These are phyloP conservation scores for Cercospora beticola DNA, from an alignment of 2,329 filamentous ascomycete genomes.

Conservation along the genomic window DNA sequence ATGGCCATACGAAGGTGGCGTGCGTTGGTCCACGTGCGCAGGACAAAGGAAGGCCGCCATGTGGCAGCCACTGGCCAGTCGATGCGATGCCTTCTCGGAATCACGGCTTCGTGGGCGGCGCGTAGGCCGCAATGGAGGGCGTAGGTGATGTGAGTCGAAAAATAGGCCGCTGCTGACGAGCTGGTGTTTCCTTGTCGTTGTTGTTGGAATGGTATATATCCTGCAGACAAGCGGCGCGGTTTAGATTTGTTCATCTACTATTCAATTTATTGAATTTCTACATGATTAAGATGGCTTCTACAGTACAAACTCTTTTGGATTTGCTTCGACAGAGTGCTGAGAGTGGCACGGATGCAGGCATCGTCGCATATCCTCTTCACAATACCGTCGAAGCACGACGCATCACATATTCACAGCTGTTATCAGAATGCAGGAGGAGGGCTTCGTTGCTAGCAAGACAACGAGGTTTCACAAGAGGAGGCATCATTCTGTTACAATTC, in stretches of 20 bases:
- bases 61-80: conserved; percentile 6
- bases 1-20: conserved; percentile 1
- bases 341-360: not conserved
- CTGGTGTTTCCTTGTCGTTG: not conserved
- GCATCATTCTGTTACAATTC: conserved; percentile 35
- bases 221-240: not conserved
- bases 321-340: not conserved
- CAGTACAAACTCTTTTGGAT: conserved; percentile 1
- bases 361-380: not conserved
- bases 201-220: not conserved
- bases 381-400: not conserved
- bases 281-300: conserved; percentile 1
- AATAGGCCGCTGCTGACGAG: not conserved
- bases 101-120: not conserved
- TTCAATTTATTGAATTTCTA: not conserved
- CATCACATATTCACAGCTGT: not conserved
- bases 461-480: not conserved
- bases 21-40: not conserved
- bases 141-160: not conserved
- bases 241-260: not conserved
- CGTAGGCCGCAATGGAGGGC: not conserved
- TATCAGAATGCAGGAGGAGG: not conserved
- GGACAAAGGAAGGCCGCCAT: conserved; percentile 9
- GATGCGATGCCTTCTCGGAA: not conserved
- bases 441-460: not conserved